These are phyloP conservation scores for Microsporum ferrugineum DNA, from an alignment of 2,329 filamentous ascomycete genomes.

Conservation along the genomic window DNA sequence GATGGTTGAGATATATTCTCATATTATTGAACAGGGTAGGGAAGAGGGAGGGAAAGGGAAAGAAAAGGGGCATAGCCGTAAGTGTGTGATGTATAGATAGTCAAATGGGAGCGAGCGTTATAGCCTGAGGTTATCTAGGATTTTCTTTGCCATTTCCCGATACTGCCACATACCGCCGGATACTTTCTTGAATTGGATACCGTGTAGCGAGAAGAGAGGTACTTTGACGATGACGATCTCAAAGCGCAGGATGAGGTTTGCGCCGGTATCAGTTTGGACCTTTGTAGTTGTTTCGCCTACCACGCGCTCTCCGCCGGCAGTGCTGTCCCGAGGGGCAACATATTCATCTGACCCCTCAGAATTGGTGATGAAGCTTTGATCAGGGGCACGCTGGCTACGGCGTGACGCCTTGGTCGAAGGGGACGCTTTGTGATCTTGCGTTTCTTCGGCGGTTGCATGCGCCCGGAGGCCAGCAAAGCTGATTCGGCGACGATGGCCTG, in stretches of 20 bases:
- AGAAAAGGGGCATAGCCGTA: not conserved
- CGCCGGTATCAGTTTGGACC: conserved; percentile 78
- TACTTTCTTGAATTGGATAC: conserved; percentile 96
- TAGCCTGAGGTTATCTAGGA: conserved; percentile 72
- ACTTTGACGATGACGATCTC: conserved; percentile 98
- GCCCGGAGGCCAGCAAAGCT: conserved; percentile 65
- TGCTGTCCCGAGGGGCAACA: conserved; percentile 37
- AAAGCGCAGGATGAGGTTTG: conserved; percentile 73
- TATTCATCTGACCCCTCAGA: conserved; percentile 79
- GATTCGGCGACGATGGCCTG: conserved; percentile 62
- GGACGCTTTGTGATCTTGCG: conserved; percentile 46
- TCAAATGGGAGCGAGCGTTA: conserved; percentile 29
- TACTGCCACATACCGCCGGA: conserved; percentile 96
- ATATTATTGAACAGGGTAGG: not conserved
- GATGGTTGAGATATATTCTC: not conserved
- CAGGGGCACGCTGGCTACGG: conserved; percentile 40
- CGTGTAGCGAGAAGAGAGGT: conserved; percentile 79
- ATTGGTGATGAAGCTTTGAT: conserved; percentile 66
- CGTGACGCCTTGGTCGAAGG: conserved; percentile 35
- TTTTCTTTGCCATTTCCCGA: conserved; percentile 95
- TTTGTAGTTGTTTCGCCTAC: conserved; percentile 85
- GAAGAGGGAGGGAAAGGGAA: not conserved
- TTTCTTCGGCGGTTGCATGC: conserved; percentile 59
- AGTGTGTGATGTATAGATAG: not conserved
- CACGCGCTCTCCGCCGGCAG: conserved; percentile 45